These are phyloP conservation scores for Linanthus parryae DNA, from an alignment of 148 eudicot species.

Conservation along the genomic window DNA sequence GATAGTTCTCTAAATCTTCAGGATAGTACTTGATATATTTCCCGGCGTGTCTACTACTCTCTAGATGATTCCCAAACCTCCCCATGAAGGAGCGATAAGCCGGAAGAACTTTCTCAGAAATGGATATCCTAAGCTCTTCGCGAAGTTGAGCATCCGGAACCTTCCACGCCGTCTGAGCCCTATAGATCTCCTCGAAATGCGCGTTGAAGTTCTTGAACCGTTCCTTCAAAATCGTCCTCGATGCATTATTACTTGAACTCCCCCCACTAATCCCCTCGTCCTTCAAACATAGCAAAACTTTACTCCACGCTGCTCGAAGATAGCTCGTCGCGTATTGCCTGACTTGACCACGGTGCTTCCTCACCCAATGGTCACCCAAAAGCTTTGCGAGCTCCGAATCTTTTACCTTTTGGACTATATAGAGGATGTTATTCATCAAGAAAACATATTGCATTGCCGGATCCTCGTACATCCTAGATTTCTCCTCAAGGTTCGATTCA, in stretches of 20 bases:
- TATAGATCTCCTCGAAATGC: slow-evolving; percentile 79
- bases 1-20: slow-evolving; percentile 82
- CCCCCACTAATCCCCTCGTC: slow-evolving; percentile 90
- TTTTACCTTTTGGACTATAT: slow-evolving; percentile 81
- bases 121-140: slow-evolving; percentile 80
- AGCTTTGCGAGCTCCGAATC: slow-evolving; percentile 77
- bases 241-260: slow-evolving; percentile 61
- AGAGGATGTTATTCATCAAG: slow-evolving; percentile 83
- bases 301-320: slow-evolving; percentile 86
- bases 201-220: slow-evolving; percentile 88
- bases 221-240: slow-evolving; percentile 67
- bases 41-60: slow-evolving; percentile 73
- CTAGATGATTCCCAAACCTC: slow-evolving; percentile 71
- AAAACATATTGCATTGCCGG: slow-evolving; percentile 64
- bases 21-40: slow-evolving; percentile 86
- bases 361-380: slow-evolving; percentile 83
- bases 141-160: slow-evolving; percentile 91
- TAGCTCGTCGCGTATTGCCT: slow-evolving; percentile 69
- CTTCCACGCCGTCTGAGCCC: slow-evolving; percentile 84
- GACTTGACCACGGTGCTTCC: slow-evolving; percentile 63
- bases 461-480: slow-evolving; percentile 73
- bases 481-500: slow-evolving; percentile 69
- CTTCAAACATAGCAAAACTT: slow-evolving; percentile 60
- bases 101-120: slow-evolving; percentile 80
- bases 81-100: slow-evolving; percentile 89